phyloP scores from a whole-genome alignment of 805 yeast species.

The Yamadazyma nakazawae region DNA sequence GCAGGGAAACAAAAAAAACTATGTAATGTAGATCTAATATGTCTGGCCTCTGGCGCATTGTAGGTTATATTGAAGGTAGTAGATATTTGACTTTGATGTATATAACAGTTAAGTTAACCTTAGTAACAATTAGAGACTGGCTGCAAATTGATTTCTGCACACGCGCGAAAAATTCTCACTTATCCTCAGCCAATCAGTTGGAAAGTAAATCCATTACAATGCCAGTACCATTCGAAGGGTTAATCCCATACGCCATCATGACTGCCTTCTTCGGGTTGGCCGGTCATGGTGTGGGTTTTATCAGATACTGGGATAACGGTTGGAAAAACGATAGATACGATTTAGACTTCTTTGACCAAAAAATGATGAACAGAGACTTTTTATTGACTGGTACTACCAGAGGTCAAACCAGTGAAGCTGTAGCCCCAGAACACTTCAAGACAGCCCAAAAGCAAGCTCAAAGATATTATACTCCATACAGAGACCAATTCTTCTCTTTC shows the following conservation, averaged over 20 bases:
- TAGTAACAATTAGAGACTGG: background rate
- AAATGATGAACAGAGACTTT: constrained; percentile 67
- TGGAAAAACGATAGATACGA: constrained; percentile 46
- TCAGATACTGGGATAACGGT: constrained; percentile 49
- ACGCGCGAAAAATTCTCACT: constrained; percentile 4
- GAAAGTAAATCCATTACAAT: constrained; percentile 16
- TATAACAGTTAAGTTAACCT: no score
- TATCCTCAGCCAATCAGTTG: constrained; percentile 12
- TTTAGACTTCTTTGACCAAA: constrained; percentile 43
- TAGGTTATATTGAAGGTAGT: no score
- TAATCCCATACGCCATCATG: constrained; percentile 45
- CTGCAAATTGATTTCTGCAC: background rate
- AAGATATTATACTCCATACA: constrained; percentile 46
- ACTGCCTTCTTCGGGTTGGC: constrained; percentile 44
- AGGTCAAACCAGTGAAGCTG: constrained; percentile 62
- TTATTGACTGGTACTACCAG: constrained; percentile 72
- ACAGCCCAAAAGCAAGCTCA: constrained; percentile 37
- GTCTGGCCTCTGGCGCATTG: no score
- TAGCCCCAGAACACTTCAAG: constrained; percentile 76
- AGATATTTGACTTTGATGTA: no score
- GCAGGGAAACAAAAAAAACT: background rate
- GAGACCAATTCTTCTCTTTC: constrained; percentile 44
- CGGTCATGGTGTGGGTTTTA: constrained; percentile 43
- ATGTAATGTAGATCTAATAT: no score
- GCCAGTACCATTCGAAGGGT: constrained; percentile 49